Evolutionary conservation across 345 rosid species (phyloP), one percentile per base, ranked within the genome.

Genomic region (Rhizophora apiculata): DNA sequence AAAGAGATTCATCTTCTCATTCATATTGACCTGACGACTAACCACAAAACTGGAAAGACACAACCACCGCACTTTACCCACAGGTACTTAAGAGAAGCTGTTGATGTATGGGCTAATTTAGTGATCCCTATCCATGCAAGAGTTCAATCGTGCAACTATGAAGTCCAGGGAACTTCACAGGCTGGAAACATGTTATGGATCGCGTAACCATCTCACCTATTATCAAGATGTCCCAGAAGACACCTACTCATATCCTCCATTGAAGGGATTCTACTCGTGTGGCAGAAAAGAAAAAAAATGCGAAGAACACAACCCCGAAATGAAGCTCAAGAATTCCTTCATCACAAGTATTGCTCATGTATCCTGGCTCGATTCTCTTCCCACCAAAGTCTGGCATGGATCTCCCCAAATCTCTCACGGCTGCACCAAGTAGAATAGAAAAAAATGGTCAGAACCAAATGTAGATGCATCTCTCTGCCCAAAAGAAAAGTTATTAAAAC

Each of bases 321-420:
- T 21, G 67, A 58, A 68, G 63, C 64, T 62, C 52, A 48, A 62
- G 60, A 30, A 46, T 55, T 49, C 52, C 48, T 72, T 51, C 22
- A 72, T 90, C 72, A 89, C 82, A 95, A 84, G 91, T 88, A 95
- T 22, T 85, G 96, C 77, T 91, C 89, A 37, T 91, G 96, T 81
- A 95, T 88, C 86, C 99, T 84, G 57, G 90, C 92, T 54, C 97
- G 82, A 74, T 95, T 95, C 81, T 95, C 96, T 82, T 95, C 99
- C 99, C 99, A 95, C 99, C 99, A 91, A 8, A 95, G 24, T 69
- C 93, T 86, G 49, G 99, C 99, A 54, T 95, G 99, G 92, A 88
- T 82, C 85, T 95, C 99, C 62, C 96, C 96, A 0, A 95, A 95
- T 84, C 70, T 88, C 73, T 95, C 97, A 68, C 99, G 99, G 85